Base-by-base conservation (phyloP, 73 alveolate species). In the Effrenium voratum region DNA sequence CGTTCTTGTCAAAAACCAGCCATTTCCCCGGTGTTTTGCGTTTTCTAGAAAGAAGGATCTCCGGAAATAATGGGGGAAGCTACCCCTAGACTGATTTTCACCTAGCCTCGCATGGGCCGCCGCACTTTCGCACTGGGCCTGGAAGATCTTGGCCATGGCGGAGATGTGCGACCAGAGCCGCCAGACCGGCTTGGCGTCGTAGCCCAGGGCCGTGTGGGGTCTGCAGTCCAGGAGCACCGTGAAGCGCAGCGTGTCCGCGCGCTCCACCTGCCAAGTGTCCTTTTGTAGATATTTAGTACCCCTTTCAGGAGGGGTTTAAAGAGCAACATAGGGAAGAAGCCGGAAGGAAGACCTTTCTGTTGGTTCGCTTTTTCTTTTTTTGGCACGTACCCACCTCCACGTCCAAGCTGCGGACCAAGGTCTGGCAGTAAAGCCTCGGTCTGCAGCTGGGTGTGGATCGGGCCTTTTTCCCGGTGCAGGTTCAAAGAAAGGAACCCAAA, bases 141-240 rank as follows among this genome's bases (percentile, higher is more conserved):
- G 96, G 79, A 90, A 90, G 75, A 90, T 90, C 86, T 90, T 90
- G 73, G 96, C 96, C 96, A 66, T 63, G 49, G 96, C 96, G 44
- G 96, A 66, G 86, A 90, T 90, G 81, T 90, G 96, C 43, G 96
- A 32, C 96, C 96, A 90, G 44, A 90, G 96, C 66, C 96, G 79
- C 96, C 96, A 90, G 52, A 90, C 96, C 32, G 96, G 96, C 86
- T 90, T 90, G 26, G 96, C 96, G 68, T 90, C 96, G 52, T 90
- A 90, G 57, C 96, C 96, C 75, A 90, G 43, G 57, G 85, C 86
- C 34, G 38, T 43, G 86, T 90, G 96, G 4, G 85, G 96, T 55
- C 96, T 85, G 41, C 96, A 90, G 86, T 90, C 96, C 96, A 90
- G 43, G 36, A 90, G 96, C 86, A 90, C 96, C 36, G 96, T 90